phyloP scores from a whole-genome alignment of 345 rosid species.

The Zanthoxylum bungeanum region DNA sequence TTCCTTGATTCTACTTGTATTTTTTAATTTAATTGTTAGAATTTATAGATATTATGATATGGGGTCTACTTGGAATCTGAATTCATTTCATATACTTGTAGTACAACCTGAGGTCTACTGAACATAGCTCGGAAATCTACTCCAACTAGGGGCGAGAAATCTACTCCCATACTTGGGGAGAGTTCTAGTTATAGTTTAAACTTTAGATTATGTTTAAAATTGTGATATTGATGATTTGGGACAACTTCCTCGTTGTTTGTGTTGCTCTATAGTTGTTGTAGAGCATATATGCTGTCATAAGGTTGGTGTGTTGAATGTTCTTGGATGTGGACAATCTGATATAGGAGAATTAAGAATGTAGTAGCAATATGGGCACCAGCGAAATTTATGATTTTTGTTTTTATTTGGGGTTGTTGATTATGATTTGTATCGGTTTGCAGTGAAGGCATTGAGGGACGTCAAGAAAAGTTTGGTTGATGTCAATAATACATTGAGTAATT shows the following conservation, averaged over 20 bases:
- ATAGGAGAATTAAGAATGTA: not conserved
- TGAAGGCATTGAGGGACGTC: slow-evolving; percentile 56
- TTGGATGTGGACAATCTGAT: not conserved
- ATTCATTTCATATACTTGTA: too few relatives aligned
- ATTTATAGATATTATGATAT: not conserved
- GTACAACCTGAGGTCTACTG: too few relatives aligned
- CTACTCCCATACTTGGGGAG: too few relatives aligned
- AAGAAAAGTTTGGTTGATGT: slow-evolving; percentile 55
- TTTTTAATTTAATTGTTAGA: not conserved
- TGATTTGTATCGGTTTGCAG: slow-evolving; percentile 32
- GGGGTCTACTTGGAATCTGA: not conserved
- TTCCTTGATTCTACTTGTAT: not conserved
- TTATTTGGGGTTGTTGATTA: slow-evolving; percentile 1
- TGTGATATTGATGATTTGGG: too few relatives aligned
- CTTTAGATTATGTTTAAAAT: too few relatives aligned
- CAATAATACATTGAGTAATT: slow-evolving; percentile 57
- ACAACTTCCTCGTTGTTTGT: not conserved
- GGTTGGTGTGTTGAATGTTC: not conserved
- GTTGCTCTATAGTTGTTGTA: not conserved
- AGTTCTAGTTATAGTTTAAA: too few relatives aligned
- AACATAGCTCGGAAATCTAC: too few relatives aligned
- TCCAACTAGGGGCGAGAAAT: too few relatives aligned
- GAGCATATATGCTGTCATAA: not conserved
- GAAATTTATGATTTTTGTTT: not conserved
- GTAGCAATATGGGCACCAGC: not conserved